These are phyloP conservation scores for Eutrema heterophyllum DNA, from an alignment of 345 rosid genomes.

Conservation along the genomic window DNA sequence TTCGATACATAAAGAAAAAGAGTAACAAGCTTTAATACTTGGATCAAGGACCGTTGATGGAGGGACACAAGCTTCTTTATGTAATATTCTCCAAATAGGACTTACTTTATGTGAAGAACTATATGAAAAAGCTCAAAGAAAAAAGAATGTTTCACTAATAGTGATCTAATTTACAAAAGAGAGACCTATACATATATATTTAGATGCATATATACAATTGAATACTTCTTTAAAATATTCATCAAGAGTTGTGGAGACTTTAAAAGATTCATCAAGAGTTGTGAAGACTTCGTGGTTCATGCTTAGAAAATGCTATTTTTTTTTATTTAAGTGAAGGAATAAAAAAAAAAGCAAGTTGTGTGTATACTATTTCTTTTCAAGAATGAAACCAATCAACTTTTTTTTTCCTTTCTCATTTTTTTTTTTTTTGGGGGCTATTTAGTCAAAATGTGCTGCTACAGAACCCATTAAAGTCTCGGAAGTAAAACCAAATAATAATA, in stretches of 20 bases:
- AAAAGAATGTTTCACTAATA: constrained; percentile 10
- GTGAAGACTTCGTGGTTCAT: constrained; percentile 27
- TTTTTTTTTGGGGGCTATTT: constrained; percentile 3
- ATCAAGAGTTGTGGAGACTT: constrained; percentile 11
- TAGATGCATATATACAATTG: not conserved
- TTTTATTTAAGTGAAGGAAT: not conserved
- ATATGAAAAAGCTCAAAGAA: constrained; percentile 1
- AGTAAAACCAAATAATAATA: not conserved
- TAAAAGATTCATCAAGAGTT: constrained; percentile 6
- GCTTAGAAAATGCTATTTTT: constrained; percentile 23
- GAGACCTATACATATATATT: not conserved
- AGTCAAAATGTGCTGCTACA: constrained; percentile 36
- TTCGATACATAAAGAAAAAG: constrained; percentile 24
- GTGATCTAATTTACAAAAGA: constrained; percentile 1
- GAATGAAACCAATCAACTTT: constrained; percentile 14
- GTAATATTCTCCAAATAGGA: constrained; percentile 21
- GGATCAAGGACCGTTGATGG: constrained; percentile 46
- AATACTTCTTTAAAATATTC: not conserved
- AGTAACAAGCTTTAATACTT: constrained; percentile 46
- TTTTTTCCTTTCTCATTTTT: too few relatives aligned
- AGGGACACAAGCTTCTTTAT: constrained; percentile 23
- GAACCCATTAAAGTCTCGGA: not conserved
- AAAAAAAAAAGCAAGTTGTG: constrained; percentile 17
- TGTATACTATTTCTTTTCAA: constrained; percentile 6
- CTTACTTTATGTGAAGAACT: constrained; percentile 23